Evolutionary conservation across 441 rosid genomes (phyloP), one percentile per base, ranked within the genome.

Genomic region (Gossypium schwendimanii): DNA sequence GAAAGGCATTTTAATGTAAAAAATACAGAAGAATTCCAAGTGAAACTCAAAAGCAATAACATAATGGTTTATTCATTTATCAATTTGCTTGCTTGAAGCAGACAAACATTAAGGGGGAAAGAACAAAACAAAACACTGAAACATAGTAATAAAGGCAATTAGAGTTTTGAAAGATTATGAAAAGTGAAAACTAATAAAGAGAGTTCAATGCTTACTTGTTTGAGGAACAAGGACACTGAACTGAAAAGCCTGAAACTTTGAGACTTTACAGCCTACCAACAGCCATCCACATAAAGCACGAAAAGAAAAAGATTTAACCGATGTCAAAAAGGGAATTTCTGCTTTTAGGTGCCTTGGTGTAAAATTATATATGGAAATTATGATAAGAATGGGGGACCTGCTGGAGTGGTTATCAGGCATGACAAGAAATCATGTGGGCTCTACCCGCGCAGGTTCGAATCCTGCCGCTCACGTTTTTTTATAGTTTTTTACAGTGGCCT

Each of bases 371-470:
- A 49, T 50, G 3, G 1, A 6, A 50, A 15, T 2, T 0, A 7
- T 0, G 8, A 6, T 3, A 3, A 2, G 4, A 6, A 5, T 1
- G 3, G 72, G 33, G 61, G 47, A n/a, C 71, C 81, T 87, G 89
- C 87, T 85, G 86, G 88, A 86, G 88, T 88, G 89, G 87, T 81
- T 84, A 85, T 87, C 86, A 85, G 91, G 93, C 89, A 89, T 88
- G 92, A 87, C 92, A 88, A 88, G 93, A 91, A 94, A 87, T 91
- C 94, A 88, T 91, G 89, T 91, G 97, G 97, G 94, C 96, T 92
- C 2, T 84, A 88, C 90, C 88, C 94, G 90, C 94, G 92, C 96
- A 88, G 92, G 93, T 89, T 92, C 90, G 94, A 88, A 88, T 93
- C 92, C 91, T 89, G 93, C 93, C 86, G 91, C 81, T 59, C 97